Evolutionary conservation across 2,329 filamentous ascomycete species (phyloP), one percentile per base, ranked within the genome.

Genomic region (Diplodia sapinea): DNA sequence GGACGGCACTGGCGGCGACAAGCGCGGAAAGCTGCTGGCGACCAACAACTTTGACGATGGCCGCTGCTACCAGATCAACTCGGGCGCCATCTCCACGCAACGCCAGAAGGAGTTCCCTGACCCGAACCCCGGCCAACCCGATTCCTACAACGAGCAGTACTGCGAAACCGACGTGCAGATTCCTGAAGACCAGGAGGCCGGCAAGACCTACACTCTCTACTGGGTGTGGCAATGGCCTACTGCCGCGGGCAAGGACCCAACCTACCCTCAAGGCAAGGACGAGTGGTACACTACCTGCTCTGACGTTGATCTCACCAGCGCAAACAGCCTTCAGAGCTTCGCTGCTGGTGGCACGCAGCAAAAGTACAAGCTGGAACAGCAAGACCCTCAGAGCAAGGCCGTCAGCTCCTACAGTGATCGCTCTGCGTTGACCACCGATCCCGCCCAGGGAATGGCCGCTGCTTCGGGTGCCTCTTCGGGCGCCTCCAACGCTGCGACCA

Each of bases 211-310:
- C 76, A 93, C 92, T 4, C 80, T 96, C 63, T 95, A 96, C 82
- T 97, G 93, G 93, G 89, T 96, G 64, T 97, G 94, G 94, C 90
- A 95, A 78, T 97, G 92, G 92, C 90, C 91, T 2, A 89, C 87
- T 33, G 75, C 67, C 77, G 70, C 70, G 20, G 75, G 79, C 81
- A 79, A 63, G 77, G 50, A 73, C 38, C 74, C 52, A 77, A 69
- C 79, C 20, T 73, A 78, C 73, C 76, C 8, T 68, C 84, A 70
- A 43, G 77, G 77, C 65, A 83, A 82, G 70, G 80, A 82, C 69
- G 82, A 87, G 74, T 84, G 80, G 70, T 87, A 87, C 74, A 86
- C 84, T 3, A 81, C 81, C 23, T 87, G 85, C 71, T 82, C 79
- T 70, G 82, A 86, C 75, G 77, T 87, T 57, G 77, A 80, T 40